Percentiles rank a stretch among this genome's conserved stretches.
These are phyloP conservation scores for Piper longum DNA, from an alignment of 164 flowering plant genomes.

Conservation along the genomic window DNA sequence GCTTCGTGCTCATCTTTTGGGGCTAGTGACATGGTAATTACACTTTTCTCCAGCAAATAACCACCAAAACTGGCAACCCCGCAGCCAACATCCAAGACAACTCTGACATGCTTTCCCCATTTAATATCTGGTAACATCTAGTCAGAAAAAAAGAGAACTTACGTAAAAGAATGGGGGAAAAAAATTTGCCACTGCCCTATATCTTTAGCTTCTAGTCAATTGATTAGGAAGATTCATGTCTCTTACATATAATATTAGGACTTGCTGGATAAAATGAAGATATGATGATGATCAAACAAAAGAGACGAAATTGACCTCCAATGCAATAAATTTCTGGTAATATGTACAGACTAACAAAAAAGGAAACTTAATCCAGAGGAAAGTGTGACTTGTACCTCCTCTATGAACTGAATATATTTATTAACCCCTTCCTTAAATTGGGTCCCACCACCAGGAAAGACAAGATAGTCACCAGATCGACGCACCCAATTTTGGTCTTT, in stretches of 20 bases:
- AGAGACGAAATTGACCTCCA: background rate
- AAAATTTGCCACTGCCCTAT: too few relatives aligned
- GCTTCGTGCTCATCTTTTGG: constrained; percentile 99
- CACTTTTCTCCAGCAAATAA: constrained; percentile 61
- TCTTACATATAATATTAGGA: too few relatives aligned
- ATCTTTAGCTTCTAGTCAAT: too few relatives aligned
- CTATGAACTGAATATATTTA: constrained; percentile 43
- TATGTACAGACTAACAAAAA: too few relatives aligned
- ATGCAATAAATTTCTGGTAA: background rate
- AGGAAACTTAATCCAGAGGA: background rate
- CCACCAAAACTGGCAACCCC: constrained; percentile 99
- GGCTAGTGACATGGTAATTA: constrained; percentile 86
- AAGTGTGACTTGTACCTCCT: constrained; percentile 32
- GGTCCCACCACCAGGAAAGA: constrained; percentile 96
- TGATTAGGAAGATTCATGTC: too few relatives aligned
- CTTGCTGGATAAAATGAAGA: too few relatives aligned
- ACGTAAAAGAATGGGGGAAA: background rate
- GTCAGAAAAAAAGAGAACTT: background rate
- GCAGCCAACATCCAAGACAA: constrained; percentile 85
- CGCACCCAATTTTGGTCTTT: constrained; percentile 87
- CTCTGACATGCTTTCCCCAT: constrained; percentile 72
- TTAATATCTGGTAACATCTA: constrained; percentile 49
- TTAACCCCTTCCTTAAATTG: constrained; percentile 77
- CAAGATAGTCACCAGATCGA: constrained; percentile 47
- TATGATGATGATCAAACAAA: background rate